Evolutionary conservation across 257 asterid genomes (phyloP), one percentile per base, ranked within the genome.

Genomic region (Plantago elongata): DNA sequence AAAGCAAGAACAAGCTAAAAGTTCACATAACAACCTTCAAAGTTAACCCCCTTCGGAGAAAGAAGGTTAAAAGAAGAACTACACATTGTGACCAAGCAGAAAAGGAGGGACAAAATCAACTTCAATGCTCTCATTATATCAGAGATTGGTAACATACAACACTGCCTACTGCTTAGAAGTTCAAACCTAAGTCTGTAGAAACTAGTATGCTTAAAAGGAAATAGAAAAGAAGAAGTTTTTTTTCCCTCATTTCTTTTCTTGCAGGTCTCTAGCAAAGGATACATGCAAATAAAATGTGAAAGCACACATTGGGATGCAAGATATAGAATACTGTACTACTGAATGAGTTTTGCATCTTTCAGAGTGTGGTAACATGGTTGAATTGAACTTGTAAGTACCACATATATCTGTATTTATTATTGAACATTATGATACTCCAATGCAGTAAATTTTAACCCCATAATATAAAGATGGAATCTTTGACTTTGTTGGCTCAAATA

Each of bases 31-130:
- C 34, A 8, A 85, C 98, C 98, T 90, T 90, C 98, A 74, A 57
- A 90, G 74, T 90, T 90, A 61, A 90, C 95, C 69, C 98, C 98
- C 62, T 90, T 90, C 13, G 98, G 98, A 4, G 98, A 90, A 58
- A 90, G 98, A 74, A 88, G 85, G 61, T 83, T 79, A 52, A 59
- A 66, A 54, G 85, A 76, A 65, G 76, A 79, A 70, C 62, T 52
- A 68, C 63, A 81, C 46, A 45, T 48, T 12, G 51, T 71, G 51
- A 74, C 57, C 74, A 67, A 45, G 57, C 64, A 62, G 71, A 77
- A 55, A 66, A 72, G 17, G 16, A 80, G 69, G 22, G 71, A 74
- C 65, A 90, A 54, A 67, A 66, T 46, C 16, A 83, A 60, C 66
- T 65, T 67, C 45, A 64, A 16, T 67, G 57, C 71, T 64, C 69